These are phyloP conservation scores for Thalassiosira allenii DNA, from an alignment of 352 stramenopile genomes.

Conservation along the genomic window DNA sequence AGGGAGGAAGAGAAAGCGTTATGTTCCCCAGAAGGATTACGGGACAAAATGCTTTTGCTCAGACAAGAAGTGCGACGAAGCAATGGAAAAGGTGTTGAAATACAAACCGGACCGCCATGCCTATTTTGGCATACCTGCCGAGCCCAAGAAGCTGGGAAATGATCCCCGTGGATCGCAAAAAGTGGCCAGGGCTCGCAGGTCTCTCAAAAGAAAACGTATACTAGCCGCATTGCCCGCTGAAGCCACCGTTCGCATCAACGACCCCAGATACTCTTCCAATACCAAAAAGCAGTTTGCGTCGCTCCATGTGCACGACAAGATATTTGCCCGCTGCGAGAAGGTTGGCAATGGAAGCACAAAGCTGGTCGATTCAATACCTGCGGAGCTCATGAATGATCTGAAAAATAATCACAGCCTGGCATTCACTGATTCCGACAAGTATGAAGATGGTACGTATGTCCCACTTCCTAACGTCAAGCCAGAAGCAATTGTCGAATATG, in stretches of 20 bases:
- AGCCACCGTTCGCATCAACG: conserved; percentile 4
- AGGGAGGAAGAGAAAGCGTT: not conserved
- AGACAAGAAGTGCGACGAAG: conserved; percentile 1
- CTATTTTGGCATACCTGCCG: conserved; percentile 2
- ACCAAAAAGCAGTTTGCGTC: conserved; percentile 3
- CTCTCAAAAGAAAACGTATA: not conserved
- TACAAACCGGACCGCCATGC: not conserved
- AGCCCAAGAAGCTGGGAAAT: too few species aligned
- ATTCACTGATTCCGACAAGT: not conserved
- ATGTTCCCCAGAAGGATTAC: not conserved
- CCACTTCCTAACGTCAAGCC: not conserved
- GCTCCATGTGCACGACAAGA: conserved; percentile 11
- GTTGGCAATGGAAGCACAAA: not conserved
- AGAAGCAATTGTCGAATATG: not conserved
- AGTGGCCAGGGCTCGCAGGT: too few species aligned
- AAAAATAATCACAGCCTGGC: not conserved
- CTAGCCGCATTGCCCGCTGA: not conserved
- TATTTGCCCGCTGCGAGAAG: not conserved
- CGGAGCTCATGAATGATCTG: not conserved
- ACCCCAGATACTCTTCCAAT: not conserved
- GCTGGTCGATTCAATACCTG: not conserved
- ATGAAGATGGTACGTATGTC: not conserved
- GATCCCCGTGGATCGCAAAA: too few species aligned
- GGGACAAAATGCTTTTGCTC: conserved; percentile 12
- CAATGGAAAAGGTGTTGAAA: not conserved